Conservation (phyloP, 371 early-diverging fungal species). For the Batkoa obscura region DNA sequence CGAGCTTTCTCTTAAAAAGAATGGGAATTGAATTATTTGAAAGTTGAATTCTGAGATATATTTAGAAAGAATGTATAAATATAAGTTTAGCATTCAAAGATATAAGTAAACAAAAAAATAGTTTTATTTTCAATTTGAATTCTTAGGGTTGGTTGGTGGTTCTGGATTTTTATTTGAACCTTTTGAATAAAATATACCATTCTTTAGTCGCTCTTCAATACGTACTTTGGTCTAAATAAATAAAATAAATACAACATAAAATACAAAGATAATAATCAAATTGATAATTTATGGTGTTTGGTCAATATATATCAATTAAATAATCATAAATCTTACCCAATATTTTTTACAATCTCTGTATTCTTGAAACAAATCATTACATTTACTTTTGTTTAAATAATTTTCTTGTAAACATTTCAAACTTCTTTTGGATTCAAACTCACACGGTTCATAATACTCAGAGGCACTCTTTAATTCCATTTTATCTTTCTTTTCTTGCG, state of each 20-base stretch:
- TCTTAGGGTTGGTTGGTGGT: too few relatives aligned
- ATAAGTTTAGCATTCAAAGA: too few relatives aligned
- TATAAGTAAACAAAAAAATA: too few relatives aligned
- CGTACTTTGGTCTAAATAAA: background rate
- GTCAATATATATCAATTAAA: background rate
- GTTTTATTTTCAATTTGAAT: too few relatives aligned
- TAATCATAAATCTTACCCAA: constrained; percentile 22
- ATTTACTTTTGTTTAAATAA: constrained; percentile 31
- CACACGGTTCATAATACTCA: constrained; percentile 43
- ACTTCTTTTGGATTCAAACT: constrained; percentile 30
- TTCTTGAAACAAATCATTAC: constrained; percentile 33
- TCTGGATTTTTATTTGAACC: too few relatives aligned
- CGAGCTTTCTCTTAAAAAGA: too few relatives aligned
- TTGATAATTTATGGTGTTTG: too few relatives aligned
- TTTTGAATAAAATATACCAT: background rate
- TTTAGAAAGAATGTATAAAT: too few relatives aligned
- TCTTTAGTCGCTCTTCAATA: background rate
- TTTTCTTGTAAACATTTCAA: constrained; percentile 40
- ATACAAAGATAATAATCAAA: too few relatives aligned
- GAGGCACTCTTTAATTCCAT: constrained; percentile 29
- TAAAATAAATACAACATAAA: background rate
- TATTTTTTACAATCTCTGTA: constrained; percentile 47
- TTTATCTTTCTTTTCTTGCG: constrained; percentile 10
- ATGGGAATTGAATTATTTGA: too few relatives aligned
- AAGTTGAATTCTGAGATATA: too few relatives aligned